Evolutionary conservation across 148 eudicot genomes (phyloP).

Genomic region (Diospyros kaki): DNA sequence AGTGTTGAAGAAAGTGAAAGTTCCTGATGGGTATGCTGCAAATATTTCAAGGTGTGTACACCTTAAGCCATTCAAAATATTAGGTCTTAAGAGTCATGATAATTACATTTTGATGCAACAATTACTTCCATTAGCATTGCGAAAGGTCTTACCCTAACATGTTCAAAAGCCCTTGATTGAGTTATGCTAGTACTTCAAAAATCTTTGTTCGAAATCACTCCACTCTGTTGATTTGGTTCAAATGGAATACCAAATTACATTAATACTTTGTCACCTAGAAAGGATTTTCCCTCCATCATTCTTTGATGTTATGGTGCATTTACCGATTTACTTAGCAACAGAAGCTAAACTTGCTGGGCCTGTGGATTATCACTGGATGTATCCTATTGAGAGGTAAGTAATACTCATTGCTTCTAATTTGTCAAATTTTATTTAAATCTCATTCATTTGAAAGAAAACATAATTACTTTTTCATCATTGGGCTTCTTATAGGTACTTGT

Average conservation of each 20-base stretch:
- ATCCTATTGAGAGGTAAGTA: too few relatives aligned
- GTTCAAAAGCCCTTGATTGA: background rate
- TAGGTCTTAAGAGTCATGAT: slow-evolving; percentile 22
- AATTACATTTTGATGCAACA: background rate
- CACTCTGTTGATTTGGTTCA: background rate
- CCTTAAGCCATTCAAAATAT: slow-evolving; percentile 4
- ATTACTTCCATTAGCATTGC: background rate
- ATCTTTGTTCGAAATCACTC: background rate
- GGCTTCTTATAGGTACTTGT: too few relatives aligned
- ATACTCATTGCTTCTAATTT: too few relatives aligned
- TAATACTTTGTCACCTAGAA: background rate
- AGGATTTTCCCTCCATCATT: background rate
- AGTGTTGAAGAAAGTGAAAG: slow-evolving; percentile 12
- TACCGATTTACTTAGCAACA: too few relatives aligned
- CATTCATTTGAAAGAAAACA: too few relatives aligned
- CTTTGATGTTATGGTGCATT: background rate
- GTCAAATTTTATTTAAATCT: too few relatives aligned
- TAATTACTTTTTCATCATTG: too few relatives aligned
- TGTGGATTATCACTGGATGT: too few relatives aligned
- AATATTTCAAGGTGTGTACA: slow-evolving; percentile 20
- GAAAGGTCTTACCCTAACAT: background rate
- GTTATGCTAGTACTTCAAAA: background rate
- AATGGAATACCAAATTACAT: background rate
- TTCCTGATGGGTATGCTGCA: slow-evolving; percentile 20
- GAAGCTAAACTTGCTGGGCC: too few relatives aligned